Percentiles rank a stretch among this genome's conserved stretches.
These are phyloP conservation scores for Camellia oleifera DNA, from an alignment of 179 eudicot species.

Conservation along the genomic window DNA sequence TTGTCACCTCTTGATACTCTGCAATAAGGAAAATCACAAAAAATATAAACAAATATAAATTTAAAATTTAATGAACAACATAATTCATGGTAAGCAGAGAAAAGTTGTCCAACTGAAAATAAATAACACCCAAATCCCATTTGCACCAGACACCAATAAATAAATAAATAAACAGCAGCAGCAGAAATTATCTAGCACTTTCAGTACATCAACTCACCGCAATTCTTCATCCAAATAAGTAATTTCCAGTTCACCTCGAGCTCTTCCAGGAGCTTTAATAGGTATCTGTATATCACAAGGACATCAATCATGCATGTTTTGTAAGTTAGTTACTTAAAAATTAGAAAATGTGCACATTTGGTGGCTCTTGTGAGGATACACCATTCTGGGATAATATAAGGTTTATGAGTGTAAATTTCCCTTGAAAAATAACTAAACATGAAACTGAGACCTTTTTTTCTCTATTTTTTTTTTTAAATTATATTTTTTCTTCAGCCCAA, in stretches of 20 bases:
- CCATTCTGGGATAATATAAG: too few relatives aligned
- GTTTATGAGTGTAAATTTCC: too few relatives aligned
- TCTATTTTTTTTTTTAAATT: too few relatives aligned
- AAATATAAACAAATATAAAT: too few relatives aligned
- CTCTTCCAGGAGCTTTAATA: conserved; percentile 88
- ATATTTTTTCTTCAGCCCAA: too few relatives aligned
- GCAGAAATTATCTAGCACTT: too few relatives aligned
- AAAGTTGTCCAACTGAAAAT: too few relatives aligned
- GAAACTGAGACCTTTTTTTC: too few relatives aligned
- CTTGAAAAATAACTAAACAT: not conserved
- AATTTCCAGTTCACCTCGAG: conserved; percentile 75
- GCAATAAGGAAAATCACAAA: not conserved
- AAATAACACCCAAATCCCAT: not conserved
- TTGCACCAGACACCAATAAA: not conserved
- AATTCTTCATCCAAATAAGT: conserved; percentile 88
- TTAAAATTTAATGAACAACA: not conserved
- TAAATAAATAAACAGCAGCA: too few relatives aligned
- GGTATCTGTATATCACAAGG: conserved; percentile 48
- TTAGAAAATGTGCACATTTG: not conserved
- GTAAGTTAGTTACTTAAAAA: not conserved
- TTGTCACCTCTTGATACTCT: conserved; percentile 26
- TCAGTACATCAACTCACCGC: conserved; percentile 36
- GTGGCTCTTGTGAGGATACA: too few relatives aligned
- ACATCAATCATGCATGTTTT: not conserved
- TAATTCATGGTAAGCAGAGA: not conserved